Evolutionary conservation across 2,329 filamentous ascomycete genomes (phyloP).

Genomic region (Penicillium digitatum): DNA sequence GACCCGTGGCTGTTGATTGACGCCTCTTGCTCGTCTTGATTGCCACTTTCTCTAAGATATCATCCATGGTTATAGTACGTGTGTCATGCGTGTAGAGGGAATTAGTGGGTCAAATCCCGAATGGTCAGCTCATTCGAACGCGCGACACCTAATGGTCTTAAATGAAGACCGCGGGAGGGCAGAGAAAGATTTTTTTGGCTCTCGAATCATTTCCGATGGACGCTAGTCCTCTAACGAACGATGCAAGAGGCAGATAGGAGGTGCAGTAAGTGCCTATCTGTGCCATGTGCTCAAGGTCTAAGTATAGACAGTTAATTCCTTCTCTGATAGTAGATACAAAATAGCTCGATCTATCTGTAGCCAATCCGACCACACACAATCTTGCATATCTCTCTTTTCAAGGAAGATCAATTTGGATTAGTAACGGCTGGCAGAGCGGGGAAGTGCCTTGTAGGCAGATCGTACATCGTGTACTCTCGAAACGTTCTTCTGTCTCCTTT

Average conservation of each 20-base stretch:
- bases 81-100: neutral
- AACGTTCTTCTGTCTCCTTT: neutral
- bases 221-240: neutral
- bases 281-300: neutral
- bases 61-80: neutral
- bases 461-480: neutral
- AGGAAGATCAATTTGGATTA: neutral
- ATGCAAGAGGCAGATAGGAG: neutral
- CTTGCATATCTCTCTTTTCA: neutral
- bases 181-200: neutral
- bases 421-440: neutral
- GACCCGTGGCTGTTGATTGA: neutral
- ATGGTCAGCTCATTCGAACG: neutral
- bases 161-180: neutral
- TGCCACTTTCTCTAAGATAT: neutral
- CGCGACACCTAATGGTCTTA: neutral
- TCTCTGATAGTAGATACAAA: too few relatives aligned
- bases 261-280: neutral
- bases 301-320: too few relatives aligned
- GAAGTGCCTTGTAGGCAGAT: too few relatives aligned
- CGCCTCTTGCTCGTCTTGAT: constrained; percentile 3
- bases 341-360: neutral
- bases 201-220: neutral
- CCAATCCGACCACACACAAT: neutral
- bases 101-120: neutral